Evolutionary conservation across 202 grass and related monocot genomes (phyloP).

Genomic region (Panicum hallii): DNA sequence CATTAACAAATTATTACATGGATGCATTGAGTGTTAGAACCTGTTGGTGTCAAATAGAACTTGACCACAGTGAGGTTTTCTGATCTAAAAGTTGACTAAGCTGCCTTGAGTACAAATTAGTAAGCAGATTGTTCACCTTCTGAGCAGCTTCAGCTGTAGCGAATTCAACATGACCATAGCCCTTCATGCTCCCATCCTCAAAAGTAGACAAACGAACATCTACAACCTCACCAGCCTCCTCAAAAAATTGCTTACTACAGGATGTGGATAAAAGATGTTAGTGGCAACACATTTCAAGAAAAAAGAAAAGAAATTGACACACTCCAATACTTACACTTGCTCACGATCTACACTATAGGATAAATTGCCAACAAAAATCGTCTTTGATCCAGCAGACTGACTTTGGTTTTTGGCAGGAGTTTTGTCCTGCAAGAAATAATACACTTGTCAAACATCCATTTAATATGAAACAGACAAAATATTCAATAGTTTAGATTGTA

Average conservation of each 20-base stretch:
- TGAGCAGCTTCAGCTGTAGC: conserved; percentile 65
- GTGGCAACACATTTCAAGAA: background rate
- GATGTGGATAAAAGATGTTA: conserved; percentile 13
- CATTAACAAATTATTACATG: background rate
- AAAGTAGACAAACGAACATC: conserved; percentile 60
- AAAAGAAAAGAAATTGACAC: background rate
- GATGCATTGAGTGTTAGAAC: background rate
- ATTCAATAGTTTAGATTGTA: conserved; percentile 15
- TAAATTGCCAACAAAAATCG: conserved; percentile 88
- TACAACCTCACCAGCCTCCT: conserved; percentile 71
- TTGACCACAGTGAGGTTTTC: background rate
- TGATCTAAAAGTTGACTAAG: background rate
- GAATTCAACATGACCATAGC: conserved; percentile 89
- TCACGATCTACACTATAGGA: conserved; percentile 57
- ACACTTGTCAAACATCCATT: conserved; percentile 4
- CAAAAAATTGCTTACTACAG: conserved; percentile 80
- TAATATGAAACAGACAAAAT: background rate
- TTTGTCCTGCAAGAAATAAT: conserved; percentile 64
- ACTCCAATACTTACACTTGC: conserved; percentile 57
- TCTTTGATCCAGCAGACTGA: conserved; percentile 62
- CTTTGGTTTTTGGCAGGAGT: conserved; percentile 65
- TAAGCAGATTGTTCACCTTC: conserved; percentile 54
- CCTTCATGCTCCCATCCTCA: conserved; percentile 73
- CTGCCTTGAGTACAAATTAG: conserved; percentile 18
- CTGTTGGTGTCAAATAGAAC: conserved; percentile 7